Evolutionary conservation across 2,329 filamentous ascomycete genomes (phyloP).

Genomic region (Aspergillus uvarum): DNA sequence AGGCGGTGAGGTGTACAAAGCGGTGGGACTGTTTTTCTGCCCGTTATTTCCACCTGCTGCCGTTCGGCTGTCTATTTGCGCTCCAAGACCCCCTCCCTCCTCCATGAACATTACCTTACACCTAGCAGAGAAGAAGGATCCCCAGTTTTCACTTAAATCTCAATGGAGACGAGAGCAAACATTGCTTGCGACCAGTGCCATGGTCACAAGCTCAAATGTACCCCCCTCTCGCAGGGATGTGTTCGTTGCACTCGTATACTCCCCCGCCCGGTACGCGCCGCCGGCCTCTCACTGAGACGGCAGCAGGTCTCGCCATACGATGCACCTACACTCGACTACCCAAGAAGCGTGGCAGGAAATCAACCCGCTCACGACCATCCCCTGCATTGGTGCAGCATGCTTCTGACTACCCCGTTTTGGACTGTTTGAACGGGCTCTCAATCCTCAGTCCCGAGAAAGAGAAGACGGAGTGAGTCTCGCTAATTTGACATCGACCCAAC

Average conservation of each 20-base stretch:
- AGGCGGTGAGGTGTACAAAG: background rate
- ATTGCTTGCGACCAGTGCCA: conserved; percentile 3
- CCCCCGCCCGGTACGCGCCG: background rate
- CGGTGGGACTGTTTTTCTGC: background rate
- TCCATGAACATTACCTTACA: no score
- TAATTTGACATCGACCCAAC: no score
- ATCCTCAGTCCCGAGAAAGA: background rate
- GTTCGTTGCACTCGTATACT: background rate
- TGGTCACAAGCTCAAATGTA: conserved; percentile 4
- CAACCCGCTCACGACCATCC: background rate
- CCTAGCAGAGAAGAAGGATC: background rate
- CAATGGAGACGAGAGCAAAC: background rate
- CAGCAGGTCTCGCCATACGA: background rate
- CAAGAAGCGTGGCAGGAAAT: background rate
- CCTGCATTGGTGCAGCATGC: background rate
- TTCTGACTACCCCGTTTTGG: background rate
- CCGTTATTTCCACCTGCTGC: background rate
- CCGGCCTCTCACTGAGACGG: background rate
- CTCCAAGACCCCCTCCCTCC: no score
- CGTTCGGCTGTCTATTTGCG: background rate
- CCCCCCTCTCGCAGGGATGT: background rate
- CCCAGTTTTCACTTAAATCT: background rate
- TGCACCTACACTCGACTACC: conserved; percentile 2
- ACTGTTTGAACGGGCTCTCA: background rate
- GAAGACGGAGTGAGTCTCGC: background rate